Evolutionary conservation across 768 basidiomycete genomes (phyloP).

Genomic region (Suillus subalutaceus): DNA sequence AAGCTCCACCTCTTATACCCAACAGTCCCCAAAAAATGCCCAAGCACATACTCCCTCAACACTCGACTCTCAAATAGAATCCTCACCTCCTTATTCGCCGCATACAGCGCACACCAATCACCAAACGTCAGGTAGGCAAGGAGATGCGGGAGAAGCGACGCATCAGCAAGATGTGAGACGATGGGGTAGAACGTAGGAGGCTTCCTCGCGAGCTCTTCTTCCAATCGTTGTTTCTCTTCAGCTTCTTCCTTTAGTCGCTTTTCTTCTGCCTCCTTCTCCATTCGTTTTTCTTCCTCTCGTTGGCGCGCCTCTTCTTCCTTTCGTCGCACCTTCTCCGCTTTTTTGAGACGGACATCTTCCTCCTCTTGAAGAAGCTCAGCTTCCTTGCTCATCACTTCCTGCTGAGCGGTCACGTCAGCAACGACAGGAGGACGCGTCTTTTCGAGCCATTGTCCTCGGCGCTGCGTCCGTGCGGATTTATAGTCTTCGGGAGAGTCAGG

Average conservation of each 20-base stretch:
- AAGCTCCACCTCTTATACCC: constrained; percentile 71
- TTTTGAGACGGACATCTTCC: background rate
- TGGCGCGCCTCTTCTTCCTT: background rate
- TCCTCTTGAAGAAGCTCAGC: constrained; percentile 26
- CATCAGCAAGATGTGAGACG: constrained; percentile 54
- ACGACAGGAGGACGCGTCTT: constrained; percentile 41
- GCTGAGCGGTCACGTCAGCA: constrained; percentile 32
- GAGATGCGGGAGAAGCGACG: constrained; percentile 53
- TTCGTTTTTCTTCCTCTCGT: constrained; percentile 9
- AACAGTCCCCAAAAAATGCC: constrained; percentile 68
- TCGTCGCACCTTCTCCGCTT: background rate
- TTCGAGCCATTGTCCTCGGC: constrained; percentile 43
- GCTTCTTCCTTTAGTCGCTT: background rate
- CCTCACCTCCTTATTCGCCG: constrained; percentile 57
- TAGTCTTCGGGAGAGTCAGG: constrained; percentile 41
- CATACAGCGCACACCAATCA: constrained; percentile 67
- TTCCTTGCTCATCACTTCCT: constrained; percentile 19
- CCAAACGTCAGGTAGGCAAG: constrained; percentile 69
- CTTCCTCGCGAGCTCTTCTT: constrained; percentile 21
- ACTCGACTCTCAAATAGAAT: constrained; percentile 50
- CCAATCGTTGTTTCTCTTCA: constrained; percentile 5
- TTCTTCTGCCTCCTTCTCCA: constrained; percentile 15
- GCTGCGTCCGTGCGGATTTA: constrained; percentile 41
- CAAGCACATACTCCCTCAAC: constrained; percentile 66
- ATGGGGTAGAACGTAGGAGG: constrained; percentile 51